These are phyloP conservation scores for Setomelanomma holmii DNA, from an alignment of 2,329 filamentous ascomycete species.

Conservation along the genomic window DNA sequence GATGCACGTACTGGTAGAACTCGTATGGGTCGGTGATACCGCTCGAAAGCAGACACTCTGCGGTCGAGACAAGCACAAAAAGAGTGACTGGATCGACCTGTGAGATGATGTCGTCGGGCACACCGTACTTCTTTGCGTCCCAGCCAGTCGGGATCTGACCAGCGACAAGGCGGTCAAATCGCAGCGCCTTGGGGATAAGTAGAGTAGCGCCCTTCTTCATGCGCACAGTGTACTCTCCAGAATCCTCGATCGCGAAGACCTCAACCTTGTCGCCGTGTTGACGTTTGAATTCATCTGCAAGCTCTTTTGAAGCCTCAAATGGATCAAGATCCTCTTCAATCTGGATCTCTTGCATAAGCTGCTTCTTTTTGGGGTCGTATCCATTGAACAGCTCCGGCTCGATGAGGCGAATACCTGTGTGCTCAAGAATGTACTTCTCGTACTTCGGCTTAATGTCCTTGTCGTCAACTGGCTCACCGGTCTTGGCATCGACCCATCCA, in stretches of 20 bases:
- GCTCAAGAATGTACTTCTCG: slow-evolving; percentile 94
- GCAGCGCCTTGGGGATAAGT: slow-evolving; percentile 94
- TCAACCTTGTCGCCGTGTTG: slow-evolving; percentile 98
- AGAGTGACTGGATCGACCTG: slow-evolving; percentile 97
- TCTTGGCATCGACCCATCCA: slow-evolving; percentile 95
- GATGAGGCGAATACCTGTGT: slow-evolving; percentile 96
- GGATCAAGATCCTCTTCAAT: slow-evolving; percentile 97
- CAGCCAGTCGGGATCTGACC: slow-evolving; percentile 97
- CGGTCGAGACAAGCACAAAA: slow-evolving; percentile 92
- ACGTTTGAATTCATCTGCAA: slow-evolving; percentile 94
- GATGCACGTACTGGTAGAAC: slow-evolving; percentile 99
- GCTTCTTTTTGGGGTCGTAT: slow-evolving; percentile 98
- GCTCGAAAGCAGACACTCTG: slow-evolving; percentile 86
- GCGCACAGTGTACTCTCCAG: slow-evolving; percentile 91
- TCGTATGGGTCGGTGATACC: slow-evolving; percentile 99
- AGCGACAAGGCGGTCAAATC: slow-evolving; percentile 96
- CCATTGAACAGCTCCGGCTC: slow-evolving; percentile 96
- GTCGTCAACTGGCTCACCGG: slow-evolving; percentile 93
- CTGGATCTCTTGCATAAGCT: slow-evolving; percentile 95
- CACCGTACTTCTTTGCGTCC: slow-evolving; percentile 94
- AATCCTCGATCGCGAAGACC: slow-evolving; percentile 92
- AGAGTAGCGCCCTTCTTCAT: slow-evolving; percentile 95
- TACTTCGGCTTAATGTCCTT: slow-evolving; percentile 98
- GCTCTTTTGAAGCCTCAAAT: slow-evolving; percentile 97
- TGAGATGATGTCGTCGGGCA: slow-evolving; percentile 96